phyloP scores from a whole-genome alignment of 2,329 filamentous ascomycete species.

The Calonectria multiphialidica region DNA sequence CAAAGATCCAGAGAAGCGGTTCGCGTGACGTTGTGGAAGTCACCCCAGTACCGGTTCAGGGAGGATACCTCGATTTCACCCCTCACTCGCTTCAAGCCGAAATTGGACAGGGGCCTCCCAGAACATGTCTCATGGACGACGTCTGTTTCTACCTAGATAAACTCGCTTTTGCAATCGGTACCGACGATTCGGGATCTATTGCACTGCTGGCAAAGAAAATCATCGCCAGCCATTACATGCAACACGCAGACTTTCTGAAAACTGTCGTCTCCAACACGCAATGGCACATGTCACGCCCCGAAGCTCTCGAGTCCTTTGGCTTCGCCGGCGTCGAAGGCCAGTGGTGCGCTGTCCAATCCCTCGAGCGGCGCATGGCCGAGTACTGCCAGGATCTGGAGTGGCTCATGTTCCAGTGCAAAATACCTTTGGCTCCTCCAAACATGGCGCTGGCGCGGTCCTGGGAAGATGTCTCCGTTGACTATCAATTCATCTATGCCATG shows the following conservation, averaged over 20 bases:
- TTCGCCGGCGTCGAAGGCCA: background rate
- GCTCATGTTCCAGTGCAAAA: conserved; percentile 3
- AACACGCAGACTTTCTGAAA: background rate
- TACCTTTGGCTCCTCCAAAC: background rate
- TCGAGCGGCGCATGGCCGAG: background rate
- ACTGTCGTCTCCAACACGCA: background rate
- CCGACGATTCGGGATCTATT: background rate
- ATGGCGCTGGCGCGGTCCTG: background rate
- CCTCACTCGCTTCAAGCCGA: background rate
- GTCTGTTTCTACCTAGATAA: background rate
- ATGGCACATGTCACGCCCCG: background rate
- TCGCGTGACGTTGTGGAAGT: background rate
- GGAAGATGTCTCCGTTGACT: background rate
- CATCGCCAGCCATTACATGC: background rate
- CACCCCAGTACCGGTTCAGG: background rate
- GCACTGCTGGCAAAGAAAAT: background rate
- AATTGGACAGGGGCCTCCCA: background rate
- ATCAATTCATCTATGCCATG: background rate
- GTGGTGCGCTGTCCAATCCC: background rate
- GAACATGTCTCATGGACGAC: conserved; percentile 3
- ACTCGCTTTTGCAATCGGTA: background rate
- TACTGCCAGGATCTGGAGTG: conserved; percentile 1
- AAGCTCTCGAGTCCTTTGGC: background rate
- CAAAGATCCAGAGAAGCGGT: background rate
- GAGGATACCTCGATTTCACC: background rate